Evolutionary conservation across 306 rosid genomes (phyloP), one percentile per base, ranked within the genome.

Genomic region (Arachis hypogaea): DNA sequence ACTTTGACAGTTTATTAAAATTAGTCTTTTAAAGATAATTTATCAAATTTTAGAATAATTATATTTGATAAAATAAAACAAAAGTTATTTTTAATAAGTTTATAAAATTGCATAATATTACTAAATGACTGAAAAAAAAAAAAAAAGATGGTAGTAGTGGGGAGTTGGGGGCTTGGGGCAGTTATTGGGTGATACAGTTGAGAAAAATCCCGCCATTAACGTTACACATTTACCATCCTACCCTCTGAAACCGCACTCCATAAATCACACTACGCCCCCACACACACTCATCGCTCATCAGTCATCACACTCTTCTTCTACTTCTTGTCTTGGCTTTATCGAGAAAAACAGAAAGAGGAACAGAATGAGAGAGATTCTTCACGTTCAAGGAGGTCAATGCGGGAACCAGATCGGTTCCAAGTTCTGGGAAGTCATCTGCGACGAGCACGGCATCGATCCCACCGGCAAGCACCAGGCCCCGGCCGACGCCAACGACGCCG

Each of bases 361-460:
- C 46, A 43, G 8, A 5, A 46, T 46, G 84, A 75, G 84, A 46
- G 84, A 80, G 58, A 80, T 80, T 1, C 22, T 80, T 56, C 84
- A 80, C 80, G 59, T 80, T 4, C 84, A 80, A 38, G 84, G 84
- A 12, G 84, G 84, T 36, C 77, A 80, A 70, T 80, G 84, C 69
- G 84, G 84, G 6, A 80, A 80, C 73, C 84, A 80, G 50, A 80
- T 80, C 65, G 84, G 84, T 0, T 64, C 84, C 11, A 81, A 81
- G 50, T 81, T 81, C 69, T 75, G 84, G 84, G 84, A 81, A 59
- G 84, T 80, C 1, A 75, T 80, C 59, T 80, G 84, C 65, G 80
- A 75, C 7, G 85, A 81, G 43, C 85, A 81, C 51, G 85, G 81
- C 57, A 69, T 81, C 33, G 85, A 81, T 11, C 36, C 71, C 7